Evolutionary conservation across 768 basidiomycete genomes (phyloP).

Genomic region (Lactarius hatsudake): DNA sequence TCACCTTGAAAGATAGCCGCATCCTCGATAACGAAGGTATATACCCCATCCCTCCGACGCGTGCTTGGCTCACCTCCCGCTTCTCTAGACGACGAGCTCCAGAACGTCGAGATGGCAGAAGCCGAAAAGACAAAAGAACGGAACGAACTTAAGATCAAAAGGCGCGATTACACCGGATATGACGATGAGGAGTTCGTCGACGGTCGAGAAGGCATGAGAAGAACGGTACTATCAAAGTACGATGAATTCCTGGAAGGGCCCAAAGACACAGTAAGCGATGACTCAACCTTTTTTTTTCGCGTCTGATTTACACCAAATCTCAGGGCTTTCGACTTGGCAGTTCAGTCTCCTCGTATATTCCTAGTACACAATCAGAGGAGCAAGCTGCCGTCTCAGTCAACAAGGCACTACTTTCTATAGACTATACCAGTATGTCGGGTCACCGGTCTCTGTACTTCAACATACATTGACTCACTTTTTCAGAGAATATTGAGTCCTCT

Average conservation of each 20-base stretch:
- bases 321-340: constrained; percentile 89
- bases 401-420: constrained; percentile 77
- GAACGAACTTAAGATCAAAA: constrained; percentile 83
- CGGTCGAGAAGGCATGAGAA: constrained; percentile 74
- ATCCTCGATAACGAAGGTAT: constrained; percentile 93
- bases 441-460: neutral
- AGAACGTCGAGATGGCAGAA: constrained; percentile 94
- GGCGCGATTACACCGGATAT: constrained; percentile 87
- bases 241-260: constrained; percentile 84
- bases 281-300: neutral
- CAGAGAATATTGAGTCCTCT: constrained; percentile 81
- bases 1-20: constrained; percentile 94
- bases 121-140: constrained; percentile 77
- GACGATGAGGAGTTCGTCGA: constrained; percentile 92
- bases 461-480: constrained; percentile 22
- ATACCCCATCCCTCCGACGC: neutral
- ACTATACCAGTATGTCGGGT: constrained; percentile 76
- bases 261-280: constrained; percentile 56
- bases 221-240: constrained; percentile 85
- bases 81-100: constrained; percentile 87
- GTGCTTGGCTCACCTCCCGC: constrained; percentile 7
- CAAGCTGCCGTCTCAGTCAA: constrained; percentile 63
- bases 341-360: constrained; percentile 41
- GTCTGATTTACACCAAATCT: neutral
- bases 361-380: constrained; percentile 44